Evolutionary conservation across 2,329 filamentous ascomycete genomes (phyloP), one percentile per base, ranked within the genome.

Genomic region (Exophiala mesophila): DNA sequence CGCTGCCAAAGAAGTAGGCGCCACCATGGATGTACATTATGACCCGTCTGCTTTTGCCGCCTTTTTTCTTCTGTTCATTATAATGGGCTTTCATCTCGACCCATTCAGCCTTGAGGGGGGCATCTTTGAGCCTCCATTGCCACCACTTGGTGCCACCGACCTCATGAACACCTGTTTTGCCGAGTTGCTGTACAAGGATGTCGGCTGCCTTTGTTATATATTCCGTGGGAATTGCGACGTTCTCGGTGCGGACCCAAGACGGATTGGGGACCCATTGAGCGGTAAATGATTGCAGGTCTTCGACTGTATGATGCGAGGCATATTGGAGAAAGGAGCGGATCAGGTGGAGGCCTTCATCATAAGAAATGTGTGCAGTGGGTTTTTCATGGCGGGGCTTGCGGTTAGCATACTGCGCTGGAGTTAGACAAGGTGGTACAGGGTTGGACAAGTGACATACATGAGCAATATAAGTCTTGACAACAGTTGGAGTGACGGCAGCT

Each of bases 11-110:
- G 66, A 83, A 98, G 66, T 95, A 97, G 15, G 85, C 90, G 5
- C 90, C 90, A 10, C 92, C 92, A 59, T 97, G 92, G 16, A 97
- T 73, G 64, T 97, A 97, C 17, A 98, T 70, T 78, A 97, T 95
- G 44, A 94, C 80, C 39, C 88, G 80, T 54, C 80, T 81, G 13
- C 77, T 76, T 16, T 74, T 72, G 36, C 78, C 76, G 12, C 67
- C 68, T 1, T 68, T 67, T 57, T 76, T 77, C 61, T 81, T 82
- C 44, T 87, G 78, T 59, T 84, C 80, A 47, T 83, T 72, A 58
- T 86, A 83, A 62, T 97, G 84, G 38, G 80, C 74, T 53, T 79
- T 82, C 89, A 96, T 96, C 72, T 97, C 92, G 54, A 98, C 87
- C 90, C 89, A 97, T 61, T 98, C 90, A 0, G 85, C 88, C 57